These are phyloP conservation scores for Fusarium compactum DNA, from an alignment of 2,329 filamentous ascomycete species.

Conservation along the genomic window DNA sequence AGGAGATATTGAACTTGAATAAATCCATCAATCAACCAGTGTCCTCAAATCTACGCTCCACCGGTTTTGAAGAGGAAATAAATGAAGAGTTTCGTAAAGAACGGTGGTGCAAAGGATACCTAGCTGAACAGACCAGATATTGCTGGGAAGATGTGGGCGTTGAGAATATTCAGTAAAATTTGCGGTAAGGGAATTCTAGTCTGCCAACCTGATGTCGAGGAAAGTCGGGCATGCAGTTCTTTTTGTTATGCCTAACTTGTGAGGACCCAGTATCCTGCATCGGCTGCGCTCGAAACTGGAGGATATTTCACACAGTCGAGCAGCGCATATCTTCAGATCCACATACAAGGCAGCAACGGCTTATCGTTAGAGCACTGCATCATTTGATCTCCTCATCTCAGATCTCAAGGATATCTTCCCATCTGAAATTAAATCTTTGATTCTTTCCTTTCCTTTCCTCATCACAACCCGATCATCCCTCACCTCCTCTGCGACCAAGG, in stretches of 20 bases:
- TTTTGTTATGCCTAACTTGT: not conserved
- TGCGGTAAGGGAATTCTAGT: too few relatives aligned
- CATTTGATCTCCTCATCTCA: too few relatives aligned
- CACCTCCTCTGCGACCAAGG: too few relatives aligned
- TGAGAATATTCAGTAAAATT: not conserved
- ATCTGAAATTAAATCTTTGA: too few relatives aligned
- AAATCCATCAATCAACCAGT: not conserved
- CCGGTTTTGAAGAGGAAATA: not conserved
- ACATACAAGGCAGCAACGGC: too few relatives aligned
- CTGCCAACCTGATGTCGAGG: not conserved
- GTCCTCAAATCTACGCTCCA: not conserved
- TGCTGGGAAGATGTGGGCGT: not conserved
- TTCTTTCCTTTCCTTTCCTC: too few relatives aligned
- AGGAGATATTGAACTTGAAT: not conserved
- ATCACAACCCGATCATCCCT: too few relatives aligned
- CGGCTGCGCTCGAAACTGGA: not conserved
- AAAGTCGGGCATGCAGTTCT: not conserved
- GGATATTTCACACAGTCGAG: not conserved
- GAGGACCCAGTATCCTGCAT: not conserved
- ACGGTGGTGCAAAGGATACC: not conserved
- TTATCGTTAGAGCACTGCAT: too few relatives aligned
- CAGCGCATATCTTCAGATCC: too few relatives aligned
- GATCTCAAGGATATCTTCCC: too few relatives aligned
- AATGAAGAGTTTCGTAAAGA: not conserved
- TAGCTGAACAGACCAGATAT: not conserved